Percentiles rank a stretch among this genome's conserved stretches.
Evolutionary conservation across 106 monocot species (phyloP).

Genomic region (Platanthera guangdongensis): DNA sequence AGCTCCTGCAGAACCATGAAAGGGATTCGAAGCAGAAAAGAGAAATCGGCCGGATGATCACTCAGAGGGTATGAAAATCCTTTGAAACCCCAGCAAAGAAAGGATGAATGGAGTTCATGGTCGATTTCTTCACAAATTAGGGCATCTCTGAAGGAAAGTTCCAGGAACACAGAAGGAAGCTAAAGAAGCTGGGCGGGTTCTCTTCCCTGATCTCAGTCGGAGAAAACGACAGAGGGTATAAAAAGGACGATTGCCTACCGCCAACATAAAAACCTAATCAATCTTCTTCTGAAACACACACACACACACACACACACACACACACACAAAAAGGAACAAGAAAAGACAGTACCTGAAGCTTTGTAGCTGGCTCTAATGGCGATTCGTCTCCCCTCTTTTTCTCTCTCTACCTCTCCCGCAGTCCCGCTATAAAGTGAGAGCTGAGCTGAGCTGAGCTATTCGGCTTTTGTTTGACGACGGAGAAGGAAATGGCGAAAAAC

Average conservation of each 20-base stretch:
- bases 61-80: not conserved
- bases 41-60: not conserved
- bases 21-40: not conserved
- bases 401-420: not conserved
- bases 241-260: no score
- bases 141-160: not conserved
- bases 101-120: not conserved
- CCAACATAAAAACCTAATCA: not conserved
- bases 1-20: not conserved
- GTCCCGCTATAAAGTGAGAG: not conserved
- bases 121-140: not conserved
- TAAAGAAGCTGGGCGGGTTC: no score
- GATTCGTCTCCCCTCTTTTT: not conserved
- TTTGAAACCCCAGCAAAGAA: not conserved
- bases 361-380: constrained; percentile 9
- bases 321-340: not conserved
- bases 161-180: constrained; percentile 2
- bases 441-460: constrained; percentile 2
- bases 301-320: no score
- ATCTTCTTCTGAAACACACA: not conserved
- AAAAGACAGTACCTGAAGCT: constrained; percentile 4
- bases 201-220: not conserved
- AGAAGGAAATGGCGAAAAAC: not conserved
- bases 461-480: not conserved
- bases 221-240: not conserved